These are phyloP conservation scores for Orbilia brochopaga DNA, from an alignment of 2,329 filamentous ascomycete genomes.

Conservation along the genomic window DNA sequence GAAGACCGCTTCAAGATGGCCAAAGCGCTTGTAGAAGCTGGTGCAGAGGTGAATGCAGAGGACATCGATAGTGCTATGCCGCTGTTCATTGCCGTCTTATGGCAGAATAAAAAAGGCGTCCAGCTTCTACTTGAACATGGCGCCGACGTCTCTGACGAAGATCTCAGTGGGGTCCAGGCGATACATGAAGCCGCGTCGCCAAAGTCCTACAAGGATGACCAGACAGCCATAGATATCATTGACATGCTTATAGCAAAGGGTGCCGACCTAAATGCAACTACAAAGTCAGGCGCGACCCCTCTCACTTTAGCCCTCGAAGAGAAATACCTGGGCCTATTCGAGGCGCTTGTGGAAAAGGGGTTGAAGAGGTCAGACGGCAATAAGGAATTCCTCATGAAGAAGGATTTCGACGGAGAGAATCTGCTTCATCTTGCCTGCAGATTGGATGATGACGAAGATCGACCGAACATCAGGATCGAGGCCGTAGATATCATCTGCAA, in stretches of 20 bases:
- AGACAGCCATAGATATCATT: constrained; percentile 33
- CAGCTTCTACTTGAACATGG: constrained; percentile 46
- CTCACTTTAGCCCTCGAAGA: constrained; percentile 16
- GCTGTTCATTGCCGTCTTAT: constrained; percentile 44
- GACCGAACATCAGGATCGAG: constrained; percentile 1
- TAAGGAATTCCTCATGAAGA: constrained; percentile 15
- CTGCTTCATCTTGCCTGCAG: constrained; percentile 19
- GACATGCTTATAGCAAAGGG: constrained; percentile 25
- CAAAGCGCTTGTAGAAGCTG: constrained; percentile 36
- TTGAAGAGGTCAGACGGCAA: constrained; percentile 5
- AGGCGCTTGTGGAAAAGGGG: constrained; percentile 14
- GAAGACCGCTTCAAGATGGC: constrained; percentile 33
- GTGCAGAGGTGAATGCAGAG: constrained; percentile 45
- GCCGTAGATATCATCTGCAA: constrained; percentile 11
- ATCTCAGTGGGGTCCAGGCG: constrained; percentile 19
- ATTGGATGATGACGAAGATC: neutral
- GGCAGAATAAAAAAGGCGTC: constrained; percentile 48
- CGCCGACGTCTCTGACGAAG: constrained; percentile 37
- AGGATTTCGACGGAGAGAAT: constrained; percentile 24
- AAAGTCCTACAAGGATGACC: constrained; percentile 14
- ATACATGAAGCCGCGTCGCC: constrained; percentile 35
- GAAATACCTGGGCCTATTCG: constrained; percentile 14
- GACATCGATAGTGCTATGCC: constrained; percentile 47
- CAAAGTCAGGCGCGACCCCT: constrained; percentile 31
- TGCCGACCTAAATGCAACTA: constrained; percentile 17